Evolutionary conservation across 225 moss, liverwort and hornwort genomes (phyloP), one percentile per base, ranked within the genome.

Genomic region (Marchantia polymorpha): DNA sequence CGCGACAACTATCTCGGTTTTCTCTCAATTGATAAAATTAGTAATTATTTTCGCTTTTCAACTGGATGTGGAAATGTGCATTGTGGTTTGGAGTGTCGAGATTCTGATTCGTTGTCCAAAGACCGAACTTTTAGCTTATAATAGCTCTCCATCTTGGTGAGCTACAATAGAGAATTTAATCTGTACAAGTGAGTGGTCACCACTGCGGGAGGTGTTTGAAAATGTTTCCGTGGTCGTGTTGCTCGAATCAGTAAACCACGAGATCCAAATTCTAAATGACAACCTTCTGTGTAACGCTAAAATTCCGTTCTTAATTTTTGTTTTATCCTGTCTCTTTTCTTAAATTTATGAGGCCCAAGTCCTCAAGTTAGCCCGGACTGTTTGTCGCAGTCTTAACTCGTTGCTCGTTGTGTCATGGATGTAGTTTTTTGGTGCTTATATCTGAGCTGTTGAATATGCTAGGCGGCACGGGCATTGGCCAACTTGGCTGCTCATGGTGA

Each of bases 401-500:
- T 49, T 64, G 76, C 76, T 17, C 23, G 60, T 63, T 50, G 15
- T 77, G 56, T 49, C 47, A 60, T 64, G 11, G 58, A n/a, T 72
- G 47, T 75, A 48, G 0, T 68, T 55, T 27, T 27, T 54, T 55
- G 60, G 67, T 61, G 64, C 25, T 84, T 56, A 81, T 76, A 77
- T 49, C 17, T 74, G 52, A 72, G 79, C 66, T 73, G 12, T 83
- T 74, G 82, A 63, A 20, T 17, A 47, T 92, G 86, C 80, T 84
- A 96, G 94, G 96, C 96, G 58, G 96, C 96, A 67, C 92, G 95
- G 31, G 94, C 90, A 52, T 83, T 96, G 73, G 94, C 96, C 26
- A 96, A 96, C 85, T 86, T 96, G 82, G 96, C 96, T 85, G 94
- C 96, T 27, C 96, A 96, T 83, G 96, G 96, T 80, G 96, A 96